Evolutionary conservation across 2,329 filamentous ascomycete species (phyloP).

Genomic region (Pezicula radicicola): DNA sequence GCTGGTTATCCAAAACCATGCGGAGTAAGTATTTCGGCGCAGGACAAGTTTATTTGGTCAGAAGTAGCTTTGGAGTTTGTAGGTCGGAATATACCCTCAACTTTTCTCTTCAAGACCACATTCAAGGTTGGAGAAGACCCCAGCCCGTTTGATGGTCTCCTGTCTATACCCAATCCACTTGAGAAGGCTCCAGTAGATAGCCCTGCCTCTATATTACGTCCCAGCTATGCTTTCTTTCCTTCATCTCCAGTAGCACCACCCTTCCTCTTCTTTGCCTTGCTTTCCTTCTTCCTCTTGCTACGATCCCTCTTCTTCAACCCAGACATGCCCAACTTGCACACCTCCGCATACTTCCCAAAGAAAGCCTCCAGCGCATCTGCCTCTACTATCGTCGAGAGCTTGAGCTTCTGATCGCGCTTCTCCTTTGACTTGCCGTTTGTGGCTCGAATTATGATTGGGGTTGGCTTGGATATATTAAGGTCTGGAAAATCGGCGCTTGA

Average conservation of each 20-base stretch:
- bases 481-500: slow-evolving; percentile 56
- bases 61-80: too few species aligned
- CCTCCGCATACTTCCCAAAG: slow-evolving; percentile 81
- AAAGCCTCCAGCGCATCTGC: slow-evolving; percentile 75
- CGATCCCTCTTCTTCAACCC: slow-evolving; percentile 90
- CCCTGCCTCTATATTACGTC: background rate
- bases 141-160: too few species aligned
- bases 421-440: slow-evolving; percentile 69
- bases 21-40: too few species aligned
- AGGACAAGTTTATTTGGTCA: too few species aligned
- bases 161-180: too few species aligned
- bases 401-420: slow-evolving; percentile 54
- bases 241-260: slow-evolving; percentile 14
- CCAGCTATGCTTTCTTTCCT: slow-evolving; percentile 14
- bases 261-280: slow-evolving; percentile 63
- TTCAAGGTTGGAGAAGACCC: too few species aligned
- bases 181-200: background rate
- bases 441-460: slow-evolving; percentile 78
- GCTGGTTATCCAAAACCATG: too few species aligned
- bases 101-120: too few species aligned
- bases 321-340: slow-evolving; percentile 86
- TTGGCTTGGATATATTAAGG: slow-evolving; percentile 52
- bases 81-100: too few species aligned
- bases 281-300: slow-evolving; percentile 78
- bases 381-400: slow-evolving; percentile 79